phyloP scores from a whole-genome alignment of 148 eudicot species.

The Oxyria digyna region DNA sequence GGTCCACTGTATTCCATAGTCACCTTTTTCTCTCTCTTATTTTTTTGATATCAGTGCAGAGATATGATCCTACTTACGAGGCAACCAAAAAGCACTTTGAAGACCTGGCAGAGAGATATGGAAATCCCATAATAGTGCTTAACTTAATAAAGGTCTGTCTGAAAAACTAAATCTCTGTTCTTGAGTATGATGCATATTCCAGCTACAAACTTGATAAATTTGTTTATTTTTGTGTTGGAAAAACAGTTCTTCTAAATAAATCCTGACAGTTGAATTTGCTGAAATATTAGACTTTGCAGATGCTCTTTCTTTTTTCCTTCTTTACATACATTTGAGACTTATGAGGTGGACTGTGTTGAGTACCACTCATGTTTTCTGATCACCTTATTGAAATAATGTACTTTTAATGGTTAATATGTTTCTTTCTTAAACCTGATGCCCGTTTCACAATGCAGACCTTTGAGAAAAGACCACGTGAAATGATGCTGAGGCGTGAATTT shows the following conservation, averaged over 20 bases:
- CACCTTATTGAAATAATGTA: not conserved
- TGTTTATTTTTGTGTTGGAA: not conserved
- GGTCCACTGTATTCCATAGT: not conserved
- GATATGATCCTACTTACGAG: conserved; percentile 97
- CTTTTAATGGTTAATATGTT: not conserved
- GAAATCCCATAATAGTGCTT: conserved; percentile 84
- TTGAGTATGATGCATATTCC: not conserved
- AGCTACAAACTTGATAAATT: not conserved
- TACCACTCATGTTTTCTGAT: not conserved
- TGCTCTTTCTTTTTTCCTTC: not conserved
- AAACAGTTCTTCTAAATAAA: too few species aligned
- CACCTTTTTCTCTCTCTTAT: not conserved
- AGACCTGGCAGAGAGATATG: conserved; percentile 80
- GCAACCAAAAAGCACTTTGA: conserved; percentile 88
- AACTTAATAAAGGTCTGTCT: conserved; percentile 80
- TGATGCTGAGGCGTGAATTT: conserved; percentile 96
- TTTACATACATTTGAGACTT: not conserved
- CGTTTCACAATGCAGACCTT: conserved; percentile 49
- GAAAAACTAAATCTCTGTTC: not conserved
- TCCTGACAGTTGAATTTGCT: too few species aligned
- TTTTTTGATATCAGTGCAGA: conserved; percentile 54
- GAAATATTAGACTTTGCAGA: too few species aligned
- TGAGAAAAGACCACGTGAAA: conserved; percentile 93
- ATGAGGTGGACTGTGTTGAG: not conserved
- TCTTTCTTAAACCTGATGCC: not conserved